A percentile compares a stretch with the other conserved stretches of the same genome.
phyloP scores from a whole-genome alignment of 768 basidiomycete species.

The Lactarius sp. region DNA sequence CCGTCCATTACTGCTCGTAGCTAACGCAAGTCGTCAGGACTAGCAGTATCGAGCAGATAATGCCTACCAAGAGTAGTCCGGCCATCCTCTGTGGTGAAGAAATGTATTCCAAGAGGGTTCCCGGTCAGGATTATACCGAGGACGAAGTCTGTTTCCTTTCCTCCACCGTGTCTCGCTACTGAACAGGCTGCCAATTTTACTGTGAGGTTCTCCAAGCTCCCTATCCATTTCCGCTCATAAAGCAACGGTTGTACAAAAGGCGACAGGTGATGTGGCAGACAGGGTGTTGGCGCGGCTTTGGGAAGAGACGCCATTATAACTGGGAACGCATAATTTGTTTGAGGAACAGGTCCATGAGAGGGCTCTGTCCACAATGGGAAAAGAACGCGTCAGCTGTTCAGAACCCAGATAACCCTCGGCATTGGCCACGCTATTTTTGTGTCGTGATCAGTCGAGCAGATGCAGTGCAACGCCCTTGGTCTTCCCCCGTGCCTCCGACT shows the following conservation, averaged over 20 bases:
- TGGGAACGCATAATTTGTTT: background rate
- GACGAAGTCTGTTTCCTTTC: slow-evolving; percentile 9
- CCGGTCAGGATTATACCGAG: slow-evolving; percentile 12
- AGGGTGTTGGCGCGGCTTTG: background rate
- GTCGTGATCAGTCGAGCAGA: no score
- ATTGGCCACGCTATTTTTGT: no score
- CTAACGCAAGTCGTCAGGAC: background rate
- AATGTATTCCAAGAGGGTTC: slow-evolving; percentile 1
- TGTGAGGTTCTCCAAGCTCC: background rate
- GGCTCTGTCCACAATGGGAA: no score
- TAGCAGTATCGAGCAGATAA: no score
- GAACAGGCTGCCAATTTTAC: background rate
- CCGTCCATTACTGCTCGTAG: background rate
- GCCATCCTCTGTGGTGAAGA: background rate
- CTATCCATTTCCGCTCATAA: background rate
- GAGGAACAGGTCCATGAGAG: no score
- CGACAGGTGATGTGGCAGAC: background rate
- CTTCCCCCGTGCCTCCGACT: no score
- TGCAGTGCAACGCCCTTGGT: no score
- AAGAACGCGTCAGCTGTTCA: no score
- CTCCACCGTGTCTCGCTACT: background rate
- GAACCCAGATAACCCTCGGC: no score
- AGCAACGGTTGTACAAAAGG: background rate
- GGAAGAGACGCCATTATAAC: no score
- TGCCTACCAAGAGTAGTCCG: background rate